Evolutionary conservation across 2,329 filamentous ascomycete genomes (phyloP).

Genomic region (Teratosphaeria gauchensis): DNA sequence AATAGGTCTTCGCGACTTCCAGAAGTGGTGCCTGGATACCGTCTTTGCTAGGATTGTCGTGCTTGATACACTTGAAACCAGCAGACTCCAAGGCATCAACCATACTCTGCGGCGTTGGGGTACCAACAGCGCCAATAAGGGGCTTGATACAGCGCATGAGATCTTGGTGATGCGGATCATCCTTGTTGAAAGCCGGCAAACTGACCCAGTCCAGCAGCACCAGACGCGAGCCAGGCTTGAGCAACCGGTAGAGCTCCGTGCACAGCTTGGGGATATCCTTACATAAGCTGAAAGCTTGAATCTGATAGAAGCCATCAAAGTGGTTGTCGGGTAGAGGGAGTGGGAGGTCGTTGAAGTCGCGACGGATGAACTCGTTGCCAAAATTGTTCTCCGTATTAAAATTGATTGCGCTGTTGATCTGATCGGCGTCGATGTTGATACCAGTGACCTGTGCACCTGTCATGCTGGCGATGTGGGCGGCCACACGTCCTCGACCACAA

Average conservation of each 20-base stretch:
- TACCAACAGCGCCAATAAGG: constrained; percentile 21
- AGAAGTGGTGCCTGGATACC: constrained; percentile 21
- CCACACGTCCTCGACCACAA: constrained; percentile 21
- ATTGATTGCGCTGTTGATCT: constrained; percentile 16
- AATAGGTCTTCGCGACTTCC: constrained; percentile 17
- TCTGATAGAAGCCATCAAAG: constrained; percentile 24
- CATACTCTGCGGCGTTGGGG: constrained; percentile 18
- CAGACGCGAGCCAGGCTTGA: constrained; percentile 19
- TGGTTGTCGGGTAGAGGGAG: constrained; percentile 15
- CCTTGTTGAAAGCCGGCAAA: constrained; percentile 16
- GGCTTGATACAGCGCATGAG: constrained; percentile 21
- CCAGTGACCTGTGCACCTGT: constrained; percentile 18
- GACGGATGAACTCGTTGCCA: constrained; percentile 15
- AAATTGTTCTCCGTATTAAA: constrained; percentile 14
- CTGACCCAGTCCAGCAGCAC: constrained; percentile 21
- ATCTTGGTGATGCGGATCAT: constrained; percentile 13
- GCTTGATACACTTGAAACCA: constrained; percentile 15
- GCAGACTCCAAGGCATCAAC: constrained; percentile 12
- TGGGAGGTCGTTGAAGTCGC: constrained; percentile 21
- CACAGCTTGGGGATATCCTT: constrained; percentile 16
- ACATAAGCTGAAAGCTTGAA: constrained; percentile 21
- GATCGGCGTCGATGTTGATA: constrained; percentile 21
- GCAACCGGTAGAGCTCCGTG: constrained; percentile 16
- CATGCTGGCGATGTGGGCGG: constrained; percentile 19
- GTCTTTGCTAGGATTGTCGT: constrained; percentile 16